phyloP scores from a whole-genome alignment of 805 yeast genomes.

The Candida hungchunana region DNA sequence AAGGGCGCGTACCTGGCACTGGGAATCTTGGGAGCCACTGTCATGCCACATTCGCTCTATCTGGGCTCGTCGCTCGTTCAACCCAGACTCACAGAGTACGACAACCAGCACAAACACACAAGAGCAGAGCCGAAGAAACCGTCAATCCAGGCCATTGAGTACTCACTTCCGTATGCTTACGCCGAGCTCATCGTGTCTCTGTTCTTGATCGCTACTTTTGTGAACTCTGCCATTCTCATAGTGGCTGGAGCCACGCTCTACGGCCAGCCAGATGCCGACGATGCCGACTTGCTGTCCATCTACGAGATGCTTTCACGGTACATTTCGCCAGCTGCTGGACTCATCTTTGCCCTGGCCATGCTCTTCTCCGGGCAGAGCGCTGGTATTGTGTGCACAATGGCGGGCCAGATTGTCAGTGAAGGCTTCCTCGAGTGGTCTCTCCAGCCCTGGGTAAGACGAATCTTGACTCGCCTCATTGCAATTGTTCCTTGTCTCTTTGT shows the following conservation, averaged over 20 bases:
- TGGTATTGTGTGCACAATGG: constrained; percentile 88
- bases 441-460: constrained; percentile 76
- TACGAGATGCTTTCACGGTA: constrained; percentile 65
- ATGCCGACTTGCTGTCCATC: constrained; percentile 80
- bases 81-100: constrained; percentile 75
- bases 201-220: constrained; percentile 87
- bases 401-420: constrained; percentile 92
- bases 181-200: constrained; percentile 79
- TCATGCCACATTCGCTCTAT: constrained; percentile 88
- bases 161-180: constrained; percentile 75
- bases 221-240: constrained; percentile 82
- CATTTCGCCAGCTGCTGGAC: constrained; percentile 81
- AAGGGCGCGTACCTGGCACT: constrained; percentile 71
- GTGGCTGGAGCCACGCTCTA: constrained; percentile 87
- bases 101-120: constrained; percentile 47
- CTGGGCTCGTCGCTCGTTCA: constrained; percentile 86
- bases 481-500: constrained; percentile 80
- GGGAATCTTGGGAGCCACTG: constrained; percentile 90
- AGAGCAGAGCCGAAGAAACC: constrained; percentile 52
- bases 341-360: constrained; percentile 84
- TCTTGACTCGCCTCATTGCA: constrained; percentile 79
- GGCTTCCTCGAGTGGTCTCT: constrained; percentile 81
- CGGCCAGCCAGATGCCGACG: constrained; percentile 59
- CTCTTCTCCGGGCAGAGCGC: constrained; percentile 93
- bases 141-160: constrained; percentile 72